Conservation (phyloP, 129 eudicot genomes). For the sunflower (Helianthus annuus) region DNA sequence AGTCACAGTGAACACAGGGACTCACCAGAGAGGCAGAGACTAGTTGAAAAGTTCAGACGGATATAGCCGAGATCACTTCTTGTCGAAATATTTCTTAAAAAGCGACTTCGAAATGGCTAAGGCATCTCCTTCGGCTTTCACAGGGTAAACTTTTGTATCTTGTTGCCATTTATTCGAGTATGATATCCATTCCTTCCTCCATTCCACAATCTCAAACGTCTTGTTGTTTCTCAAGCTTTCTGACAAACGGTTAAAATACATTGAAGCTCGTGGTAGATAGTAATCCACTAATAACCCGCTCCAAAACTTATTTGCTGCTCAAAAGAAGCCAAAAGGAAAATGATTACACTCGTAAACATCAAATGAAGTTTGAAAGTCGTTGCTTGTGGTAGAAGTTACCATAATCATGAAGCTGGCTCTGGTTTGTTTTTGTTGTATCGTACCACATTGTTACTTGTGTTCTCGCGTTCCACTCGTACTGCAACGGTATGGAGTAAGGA, state of each 20-base stretch:
- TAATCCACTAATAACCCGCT: slow-evolving; percentile 74
- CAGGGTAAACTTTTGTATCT: slow-evolving; percentile 61
- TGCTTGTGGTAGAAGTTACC: slow-evolving; percentile 41
- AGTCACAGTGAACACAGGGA: slow-evolving; percentile 1
- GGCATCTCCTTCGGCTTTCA: slow-evolving; percentile 76
- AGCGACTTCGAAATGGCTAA: slow-evolving; percentile 57
- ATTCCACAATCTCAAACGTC: slow-evolving; percentile 54
- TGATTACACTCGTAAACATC: neutral
- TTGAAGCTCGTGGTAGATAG: slow-evolving; percentile 84
- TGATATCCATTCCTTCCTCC: slow-evolving; percentile 93
- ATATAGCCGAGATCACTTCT: neutral
- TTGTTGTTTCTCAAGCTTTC: slow-evolving; percentile 51
- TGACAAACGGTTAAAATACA: slow-evolving; percentile 59
- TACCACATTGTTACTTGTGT: slow-evolving; percentile 99
- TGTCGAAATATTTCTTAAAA: slow-evolving; percentile 55
- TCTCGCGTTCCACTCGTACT: slow-evolving; percentile 98
- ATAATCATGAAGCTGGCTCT: slow-evolving; percentile 92
- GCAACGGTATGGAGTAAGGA: slow-evolving; percentile 3
- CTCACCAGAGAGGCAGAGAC: neutral
- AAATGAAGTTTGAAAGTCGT: neutral
- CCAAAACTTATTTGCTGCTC: slow-evolving; percentile 92
- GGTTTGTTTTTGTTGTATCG: slow-evolving; percentile 58
- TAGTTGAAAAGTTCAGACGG: neutral
- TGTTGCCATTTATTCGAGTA: slow-evolving; percentile 85
- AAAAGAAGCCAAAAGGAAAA: neutral